Evolutionary conservation across 2,329 filamentous ascomycete species (phyloP).

Genomic region (Alternaria arbusti): DNA sequence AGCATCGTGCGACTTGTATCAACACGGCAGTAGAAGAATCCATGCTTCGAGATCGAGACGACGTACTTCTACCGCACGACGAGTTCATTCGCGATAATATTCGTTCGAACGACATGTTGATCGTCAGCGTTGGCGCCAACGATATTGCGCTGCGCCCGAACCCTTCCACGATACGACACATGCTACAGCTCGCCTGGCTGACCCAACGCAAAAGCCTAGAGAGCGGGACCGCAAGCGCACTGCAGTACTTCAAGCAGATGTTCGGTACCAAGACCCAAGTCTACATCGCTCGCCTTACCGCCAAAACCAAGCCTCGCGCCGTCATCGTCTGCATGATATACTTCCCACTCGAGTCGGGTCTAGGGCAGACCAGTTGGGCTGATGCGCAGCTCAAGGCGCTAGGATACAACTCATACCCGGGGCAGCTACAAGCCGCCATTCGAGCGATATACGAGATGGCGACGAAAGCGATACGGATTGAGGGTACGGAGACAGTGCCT

Average conservation of each 20-base stretch:
- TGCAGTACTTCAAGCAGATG: slow-evolving; percentile 41
- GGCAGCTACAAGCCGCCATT: slow-evolving; percentile 43
- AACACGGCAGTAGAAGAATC: slow-evolving; percentile 46
- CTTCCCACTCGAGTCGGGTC: slow-evolving; percentile 40
- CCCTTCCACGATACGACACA: slow-evolving; percentile 34
- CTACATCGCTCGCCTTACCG: slow-evolving; percentile 35
- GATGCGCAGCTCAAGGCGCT: slow-evolving; percentile 38
- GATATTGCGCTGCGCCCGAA: slow-evolving; percentile 44
- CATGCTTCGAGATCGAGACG: slow-evolving; percentile 41
- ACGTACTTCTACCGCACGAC: slow-evolving; percentile 39
- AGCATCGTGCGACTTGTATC: slow-evolving; percentile 41
- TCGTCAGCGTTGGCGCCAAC: slow-evolving; percentile 48
- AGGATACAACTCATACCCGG: slow-evolving; percentile 39
- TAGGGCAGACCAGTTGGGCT: slow-evolving; percentile 43
- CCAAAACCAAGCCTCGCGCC: slow-evolving; percentile 40
- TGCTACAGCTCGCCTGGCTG: slow-evolving; percentile 43
- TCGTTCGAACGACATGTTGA: slow-evolving; percentile 35
- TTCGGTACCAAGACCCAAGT: slow-evolving; percentile 37
- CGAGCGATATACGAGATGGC: slow-evolving; percentile 39
- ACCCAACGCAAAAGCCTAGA: slow-evolving; percentile 31
- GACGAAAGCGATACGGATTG: slow-evolving; percentile 34
- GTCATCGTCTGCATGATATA: slow-evolving; percentile 50
- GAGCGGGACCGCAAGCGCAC: slow-evolving; percentile 29
- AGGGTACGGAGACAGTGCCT: slow-evolving; percentile 40
- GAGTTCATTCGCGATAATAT: slow-evolving; percentile 46